Evolutionary conservation across 768 basidiomycete genomes (phyloP).

Genomic region (Mycena galopus): DNA sequence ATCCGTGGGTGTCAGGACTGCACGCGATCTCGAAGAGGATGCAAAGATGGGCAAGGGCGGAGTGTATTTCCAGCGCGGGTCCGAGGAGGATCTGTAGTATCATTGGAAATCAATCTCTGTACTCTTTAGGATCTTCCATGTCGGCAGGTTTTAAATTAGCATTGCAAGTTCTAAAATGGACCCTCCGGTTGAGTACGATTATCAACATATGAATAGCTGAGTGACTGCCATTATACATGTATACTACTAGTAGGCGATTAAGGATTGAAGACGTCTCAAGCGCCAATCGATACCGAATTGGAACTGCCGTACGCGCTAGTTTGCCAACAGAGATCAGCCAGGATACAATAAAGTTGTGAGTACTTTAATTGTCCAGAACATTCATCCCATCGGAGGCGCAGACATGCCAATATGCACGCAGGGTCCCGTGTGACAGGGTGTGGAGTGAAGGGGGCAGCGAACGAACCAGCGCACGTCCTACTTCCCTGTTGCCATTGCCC

Average conservation of each 20-base stretch:
- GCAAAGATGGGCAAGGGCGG: constrained; percentile 32
- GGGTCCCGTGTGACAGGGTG: background rate
- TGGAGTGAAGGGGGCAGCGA: background rate
- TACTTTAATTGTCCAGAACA: background rate
- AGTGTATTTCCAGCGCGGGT: constrained; percentile 11
- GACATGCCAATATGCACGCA: background rate
- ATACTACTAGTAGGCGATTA: no score
- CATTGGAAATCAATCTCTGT: no score
- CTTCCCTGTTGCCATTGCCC: constrained; percentile 26
- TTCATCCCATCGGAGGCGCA: background rate
- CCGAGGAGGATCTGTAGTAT: background rate
- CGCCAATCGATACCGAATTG: background rate
- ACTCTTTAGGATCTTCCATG: no score
- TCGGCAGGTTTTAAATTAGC: no score
- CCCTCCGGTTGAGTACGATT: no score
- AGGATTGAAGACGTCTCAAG: background rate
- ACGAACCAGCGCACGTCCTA: background rate
- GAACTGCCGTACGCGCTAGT: no score
- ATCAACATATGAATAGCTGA: no score
- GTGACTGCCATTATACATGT: background rate
- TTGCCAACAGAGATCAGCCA: background rate
- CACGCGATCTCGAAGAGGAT: constrained; percentile 31
- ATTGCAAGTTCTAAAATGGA: no score
- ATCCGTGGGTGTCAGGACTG: constrained; percentile 1
- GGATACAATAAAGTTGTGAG: background rate